phyloP scores from a whole-genome alignment of 1,284 basidiomycete species.

The Ceratobasidium sp. region DNA sequence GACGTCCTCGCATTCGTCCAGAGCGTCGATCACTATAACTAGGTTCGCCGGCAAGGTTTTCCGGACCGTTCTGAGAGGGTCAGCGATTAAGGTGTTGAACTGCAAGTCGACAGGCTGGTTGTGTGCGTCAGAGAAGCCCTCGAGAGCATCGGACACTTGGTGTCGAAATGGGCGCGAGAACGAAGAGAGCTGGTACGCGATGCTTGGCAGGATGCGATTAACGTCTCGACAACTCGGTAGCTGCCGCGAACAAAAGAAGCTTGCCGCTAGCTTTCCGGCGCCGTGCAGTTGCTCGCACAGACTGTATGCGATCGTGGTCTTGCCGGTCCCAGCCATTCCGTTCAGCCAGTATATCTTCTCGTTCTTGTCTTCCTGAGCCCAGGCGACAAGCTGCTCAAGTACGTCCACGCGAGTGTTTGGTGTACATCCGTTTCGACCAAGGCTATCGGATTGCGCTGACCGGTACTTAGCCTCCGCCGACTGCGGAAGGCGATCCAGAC shows the following conservation, averaged over 20 bases:
- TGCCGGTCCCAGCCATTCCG: too few relatives aligned
- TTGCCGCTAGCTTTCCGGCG: background rate
- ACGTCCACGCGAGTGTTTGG: too few relatives aligned
- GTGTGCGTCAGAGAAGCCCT: too few relatives aligned
- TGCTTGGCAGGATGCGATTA: background rate
- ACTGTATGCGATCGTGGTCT: slow-evolving; percentile 3
- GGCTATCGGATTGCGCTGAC: too few relatives aligned
- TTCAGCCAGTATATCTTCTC: too few relatives aligned
- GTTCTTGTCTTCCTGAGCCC: too few relatives aligned
- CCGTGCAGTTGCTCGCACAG: background rate
- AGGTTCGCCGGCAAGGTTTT: background rate
- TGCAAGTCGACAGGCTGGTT: background rate
- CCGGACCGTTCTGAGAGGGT: background rate
- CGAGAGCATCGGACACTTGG: background rate
- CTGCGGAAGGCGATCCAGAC: too few relatives aligned
- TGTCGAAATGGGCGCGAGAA: background rate
- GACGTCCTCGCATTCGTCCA: slow-evolving; percentile 8
- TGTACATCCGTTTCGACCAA: too few relatives aligned
- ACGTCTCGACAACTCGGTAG: background rate
- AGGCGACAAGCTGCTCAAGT: too few relatives aligned
- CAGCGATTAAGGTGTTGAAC: background rate
- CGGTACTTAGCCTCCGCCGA: too few relatives aligned
- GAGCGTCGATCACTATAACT: slow-evolving; percentile 20
- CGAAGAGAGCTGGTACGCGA: background rate
- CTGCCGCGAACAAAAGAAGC: slow-evolving; percentile 19